These are phyloP conservation scores for Daldinia decipiens DNA, from an alignment of 495 filamentous ascomycete genomes.

Conservation along the genomic window DNA sequence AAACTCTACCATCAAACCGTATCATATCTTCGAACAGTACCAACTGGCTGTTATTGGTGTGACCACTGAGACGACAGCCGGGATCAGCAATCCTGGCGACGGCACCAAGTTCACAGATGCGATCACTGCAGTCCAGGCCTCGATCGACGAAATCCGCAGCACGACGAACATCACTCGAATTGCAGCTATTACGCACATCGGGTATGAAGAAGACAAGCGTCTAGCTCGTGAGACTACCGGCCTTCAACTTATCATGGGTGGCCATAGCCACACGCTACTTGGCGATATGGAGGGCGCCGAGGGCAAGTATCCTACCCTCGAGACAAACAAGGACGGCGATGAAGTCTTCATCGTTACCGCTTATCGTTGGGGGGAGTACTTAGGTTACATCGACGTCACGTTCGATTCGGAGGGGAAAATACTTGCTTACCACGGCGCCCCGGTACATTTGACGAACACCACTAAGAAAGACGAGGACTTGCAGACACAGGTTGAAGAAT, in stretches of 20 bases:
- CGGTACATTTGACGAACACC: conserved; percentile 65
- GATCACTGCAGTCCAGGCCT: conserved; percentile 60
- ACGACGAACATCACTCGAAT: conserved; percentile 64
- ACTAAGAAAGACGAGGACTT: conserved; percentile 62
- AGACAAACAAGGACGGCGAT: conserved; percentile 64
- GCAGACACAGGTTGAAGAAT: conserved; percentile 61
- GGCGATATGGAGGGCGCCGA: conserved; percentile 59
- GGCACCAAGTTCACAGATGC: conserved; percentile 63
- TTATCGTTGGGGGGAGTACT: conserved; percentile 69
- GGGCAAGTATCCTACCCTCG: conserved; percentile 67
- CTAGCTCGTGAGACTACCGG: conserved; percentile 62
- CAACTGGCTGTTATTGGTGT: conserved; percentile 66
- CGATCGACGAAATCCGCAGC: conserved; percentile 61
- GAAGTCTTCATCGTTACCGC: conserved; percentile 70
- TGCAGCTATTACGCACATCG: conserved; percentile 68
- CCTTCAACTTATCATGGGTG: conserved; percentile 67
- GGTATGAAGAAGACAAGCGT: conserved; percentile 65
- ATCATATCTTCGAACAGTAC: conserved; percentile 65
- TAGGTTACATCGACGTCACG: conserved; percentile 68
- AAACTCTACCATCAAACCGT: conserved; percentile 65
- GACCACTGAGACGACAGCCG: conserved; percentile 63
- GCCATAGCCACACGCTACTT: conserved; percentile 68
- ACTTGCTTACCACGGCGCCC: conserved; percentile 64
- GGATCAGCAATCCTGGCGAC: conserved; percentile 61
- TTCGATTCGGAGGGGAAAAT: conserved; percentile 63